phyloP scores from a whole-genome alignment of 345 rosid species.

The Populus deltoides region DNA sequence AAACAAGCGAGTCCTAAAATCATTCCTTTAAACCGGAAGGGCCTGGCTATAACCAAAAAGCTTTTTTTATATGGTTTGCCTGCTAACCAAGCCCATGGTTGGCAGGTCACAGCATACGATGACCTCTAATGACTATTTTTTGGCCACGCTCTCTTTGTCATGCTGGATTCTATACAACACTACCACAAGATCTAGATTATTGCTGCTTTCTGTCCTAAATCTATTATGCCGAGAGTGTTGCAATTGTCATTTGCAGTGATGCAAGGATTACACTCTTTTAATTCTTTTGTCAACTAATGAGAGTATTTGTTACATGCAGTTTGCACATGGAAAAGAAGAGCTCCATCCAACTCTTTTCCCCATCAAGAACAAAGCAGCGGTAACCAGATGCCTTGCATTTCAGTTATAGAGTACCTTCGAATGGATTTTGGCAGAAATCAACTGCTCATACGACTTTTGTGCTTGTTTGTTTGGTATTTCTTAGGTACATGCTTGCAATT shows the following conservation, averaged over 20 bases:
- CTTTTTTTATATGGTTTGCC: not conserved
- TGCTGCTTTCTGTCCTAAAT: not conserved
- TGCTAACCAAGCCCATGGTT: not conserved
- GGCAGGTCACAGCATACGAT: not conserved
- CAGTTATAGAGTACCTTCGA: not conserved
- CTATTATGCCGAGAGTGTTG: not conserved
- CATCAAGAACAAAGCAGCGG: slow-evolving; percentile 40
- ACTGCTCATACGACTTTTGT: not conserved
- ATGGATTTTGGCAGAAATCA: slow-evolving; percentile 1
- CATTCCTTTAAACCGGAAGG: not conserved
- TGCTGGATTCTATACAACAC: not conserved
- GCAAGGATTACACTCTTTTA: not conserved
- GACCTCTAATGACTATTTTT: not conserved
- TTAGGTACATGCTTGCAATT: slow-evolving; percentile 28
- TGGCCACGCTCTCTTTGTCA: not conserved
- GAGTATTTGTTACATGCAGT: slow-evolving; percentile 28
- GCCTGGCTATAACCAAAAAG: not conserved
- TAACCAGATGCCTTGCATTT: slow-evolving; percentile 13
- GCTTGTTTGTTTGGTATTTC: slow-evolving; percentile 11
- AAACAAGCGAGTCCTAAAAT: not conserved
- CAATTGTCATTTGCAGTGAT: not conserved
- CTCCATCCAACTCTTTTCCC: slow-evolving; percentile 24
- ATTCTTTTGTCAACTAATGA: not conserved
- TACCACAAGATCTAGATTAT: not conserved
- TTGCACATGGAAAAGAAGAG: slow-evolving; percentile 51